Conservation (phyloP, 139 green algal genomes). For the Chlamydomonas sp. region DNA sequence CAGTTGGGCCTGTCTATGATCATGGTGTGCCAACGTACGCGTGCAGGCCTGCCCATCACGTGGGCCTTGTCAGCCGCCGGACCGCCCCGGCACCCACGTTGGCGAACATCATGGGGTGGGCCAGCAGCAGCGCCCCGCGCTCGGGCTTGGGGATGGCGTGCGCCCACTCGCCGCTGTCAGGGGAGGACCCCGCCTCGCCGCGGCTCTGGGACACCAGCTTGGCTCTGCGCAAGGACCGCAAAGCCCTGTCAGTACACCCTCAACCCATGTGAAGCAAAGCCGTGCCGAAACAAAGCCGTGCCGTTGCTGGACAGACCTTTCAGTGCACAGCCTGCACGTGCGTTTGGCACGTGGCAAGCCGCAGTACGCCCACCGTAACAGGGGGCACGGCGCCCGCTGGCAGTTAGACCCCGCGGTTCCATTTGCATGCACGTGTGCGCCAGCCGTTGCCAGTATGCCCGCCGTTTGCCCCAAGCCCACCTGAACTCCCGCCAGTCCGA, state of each 20-base stretch:
- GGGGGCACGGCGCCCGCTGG: background rate
- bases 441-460: background rate
- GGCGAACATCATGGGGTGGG: constrained; percentile 77
- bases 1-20: background rate
- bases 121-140: constrained; percentile 83
- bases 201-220: constrained; percentile 15
- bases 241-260: background rate
- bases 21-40: background rate
- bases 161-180: constrained; percentile 65
- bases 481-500: constrained; percentile 47
- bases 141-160: constrained; percentile 80
- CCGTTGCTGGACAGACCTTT: background rate
- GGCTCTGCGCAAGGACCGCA: constrained; percentile 2
- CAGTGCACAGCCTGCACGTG: too few species aligned
- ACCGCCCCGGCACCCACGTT: background rate
- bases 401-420: too few species aligned
- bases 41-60: background rate
- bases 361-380: too few species aligned
- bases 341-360: too few species aligned
- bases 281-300: background rate
- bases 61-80: background rate
- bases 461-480: background rate
- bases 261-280: background rate
- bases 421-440: background rate
- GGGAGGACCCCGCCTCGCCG: background rate